Conservation (phyloP, 768 basidiomycete species). For the Gyrodon lividus region DNA sequence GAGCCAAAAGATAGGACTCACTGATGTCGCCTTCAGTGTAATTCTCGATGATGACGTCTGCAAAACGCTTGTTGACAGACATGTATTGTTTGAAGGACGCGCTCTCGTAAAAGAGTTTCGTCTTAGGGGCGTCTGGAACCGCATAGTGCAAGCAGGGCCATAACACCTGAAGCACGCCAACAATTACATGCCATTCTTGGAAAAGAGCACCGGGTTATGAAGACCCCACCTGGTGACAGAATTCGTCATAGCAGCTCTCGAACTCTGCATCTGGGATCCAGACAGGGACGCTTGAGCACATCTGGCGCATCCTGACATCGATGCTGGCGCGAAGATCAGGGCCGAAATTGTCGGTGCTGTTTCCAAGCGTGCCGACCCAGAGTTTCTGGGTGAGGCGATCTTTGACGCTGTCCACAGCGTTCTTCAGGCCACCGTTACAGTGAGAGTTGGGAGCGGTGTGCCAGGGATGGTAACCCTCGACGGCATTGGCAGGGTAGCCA, state of each 20-base stretch:
- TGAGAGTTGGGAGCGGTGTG: conserved; percentile 63
- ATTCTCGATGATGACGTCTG: conserved; percentile 73
- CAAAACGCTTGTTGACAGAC: conserved; percentile 88
- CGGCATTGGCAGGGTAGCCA: conserved; percentile 31
- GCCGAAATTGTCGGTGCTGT: conserved; percentile 62
- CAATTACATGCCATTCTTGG: conserved; percentile 19
- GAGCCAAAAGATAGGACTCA: conserved; percentile 17
- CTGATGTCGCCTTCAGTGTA: conserved; percentile 89
- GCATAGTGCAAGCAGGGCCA: conserved; percentile 90
- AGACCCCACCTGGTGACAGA: conserved; percentile 72
- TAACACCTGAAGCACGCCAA: conserved; percentile 46
- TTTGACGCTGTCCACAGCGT: conserved; percentile 71
- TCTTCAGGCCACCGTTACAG: conserved; percentile 82
- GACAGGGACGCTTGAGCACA: conserved; percentile 51
- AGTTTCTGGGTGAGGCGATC: conserved; percentile 48
- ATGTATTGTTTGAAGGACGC: conserved; percentile 83
- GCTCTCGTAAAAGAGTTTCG: conserved; percentile 76
- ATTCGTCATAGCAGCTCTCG: conserved; percentile 77
- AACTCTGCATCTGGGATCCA: conserved; percentile 86
- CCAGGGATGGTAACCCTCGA: conserved; percentile 34
- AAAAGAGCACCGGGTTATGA: not conserved
- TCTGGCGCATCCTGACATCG: conserved; percentile 46
- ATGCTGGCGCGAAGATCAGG: conserved; percentile 56
- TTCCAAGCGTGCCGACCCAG: conserved; percentile 76
- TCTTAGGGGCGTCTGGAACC: conserved; percentile 85